These are phyloP conservation scores for Yamadazyma phyllophila DNA, from an alignment of 805 yeast species.

Conservation along the genomic window DNA sequence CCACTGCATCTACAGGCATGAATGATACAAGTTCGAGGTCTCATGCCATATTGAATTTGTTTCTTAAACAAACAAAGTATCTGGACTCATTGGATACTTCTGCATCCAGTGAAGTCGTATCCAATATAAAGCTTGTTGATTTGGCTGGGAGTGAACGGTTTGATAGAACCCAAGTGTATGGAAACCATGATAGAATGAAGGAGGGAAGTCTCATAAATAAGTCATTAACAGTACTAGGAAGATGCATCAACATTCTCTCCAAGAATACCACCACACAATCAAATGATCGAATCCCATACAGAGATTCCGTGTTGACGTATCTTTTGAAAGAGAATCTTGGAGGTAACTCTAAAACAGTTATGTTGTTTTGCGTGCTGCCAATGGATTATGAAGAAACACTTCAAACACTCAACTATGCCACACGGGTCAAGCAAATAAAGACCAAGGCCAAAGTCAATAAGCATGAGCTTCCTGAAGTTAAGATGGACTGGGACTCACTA, in stretches of 20 bases:
- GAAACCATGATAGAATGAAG: constrained; percentile 51
- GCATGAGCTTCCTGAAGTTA: constrained; percentile 23
- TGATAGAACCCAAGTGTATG: constrained; percentile 57
- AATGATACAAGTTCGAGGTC: constrained; percentile 74
- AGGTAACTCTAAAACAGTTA: constrained; percentile 82
- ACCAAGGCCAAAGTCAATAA: constrained; percentile 53
- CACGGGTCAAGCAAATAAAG: constrained; percentile 66
- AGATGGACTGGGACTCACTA: constrained; percentile 33
- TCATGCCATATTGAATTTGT: constrained; percentile 72
- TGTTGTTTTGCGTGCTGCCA: constrained; percentile 86
- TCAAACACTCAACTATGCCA: constrained; percentile 76
- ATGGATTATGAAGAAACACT: constrained; percentile 74
- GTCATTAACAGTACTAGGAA: constrained; percentile 73
- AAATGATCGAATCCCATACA: constrained; percentile 49
- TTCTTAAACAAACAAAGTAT: constrained; percentile 55
- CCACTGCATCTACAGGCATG: constrained; percentile 72
- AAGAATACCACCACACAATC: constrained; percentile 31
- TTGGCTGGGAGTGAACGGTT: constrained; percentile 82
- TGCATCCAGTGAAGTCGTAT: constrained; percentile 43
- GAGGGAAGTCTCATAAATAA: constrained; percentile 80
- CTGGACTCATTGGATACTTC: constrained; percentile 35
- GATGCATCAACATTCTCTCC: constrained; percentile 53
- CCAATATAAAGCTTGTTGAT: constrained; percentile 70
- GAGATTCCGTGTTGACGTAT: constrained; percentile 78
- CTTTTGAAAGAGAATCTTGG: constrained; percentile 71